Conservation (phyloP, 495 filamentous ascomycete species). For the Aspergillus avenaceus region DNA sequence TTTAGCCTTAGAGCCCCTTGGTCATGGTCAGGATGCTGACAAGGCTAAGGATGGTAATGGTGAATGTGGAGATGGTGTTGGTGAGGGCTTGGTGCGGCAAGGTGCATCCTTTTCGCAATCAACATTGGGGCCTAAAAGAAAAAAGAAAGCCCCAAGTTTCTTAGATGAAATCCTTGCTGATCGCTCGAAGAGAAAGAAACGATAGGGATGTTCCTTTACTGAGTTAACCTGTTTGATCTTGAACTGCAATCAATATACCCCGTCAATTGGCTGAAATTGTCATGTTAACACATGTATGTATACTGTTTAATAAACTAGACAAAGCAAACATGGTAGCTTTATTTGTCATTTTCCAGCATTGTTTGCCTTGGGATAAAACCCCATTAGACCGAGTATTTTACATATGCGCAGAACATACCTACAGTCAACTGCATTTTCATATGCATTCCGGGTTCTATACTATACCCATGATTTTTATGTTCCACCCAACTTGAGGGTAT, state of each 20-base stretch:
- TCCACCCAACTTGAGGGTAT: constrained; percentile 32
- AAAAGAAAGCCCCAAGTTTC: constrained; percentile 43
- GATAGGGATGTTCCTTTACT: constrained; percentile 12
- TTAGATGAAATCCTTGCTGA: constrained; percentile 49
- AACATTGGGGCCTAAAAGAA: constrained; percentile 19
- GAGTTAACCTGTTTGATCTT: constrained; percentile 15
- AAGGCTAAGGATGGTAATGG: not conserved
- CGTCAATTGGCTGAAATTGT: not conserved
- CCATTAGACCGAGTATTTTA: not conserved
- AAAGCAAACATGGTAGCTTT: not conserved
- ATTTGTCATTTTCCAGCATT: not conserved
- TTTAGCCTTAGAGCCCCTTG: constrained; percentile 2
- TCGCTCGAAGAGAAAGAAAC: constrained; percentile 51
- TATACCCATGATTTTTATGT: constrained; percentile 13
- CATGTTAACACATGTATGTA: no score
- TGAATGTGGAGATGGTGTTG: constrained; percentile 6
- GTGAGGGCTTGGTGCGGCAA: not conserved
- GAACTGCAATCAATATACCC: constrained; percentile 15
- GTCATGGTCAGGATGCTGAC: not conserved
- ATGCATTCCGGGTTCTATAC: constrained; percentile 12
- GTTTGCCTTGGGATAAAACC: not conserved
- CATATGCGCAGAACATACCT: not conserved
- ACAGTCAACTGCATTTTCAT: constrained; percentile 12
- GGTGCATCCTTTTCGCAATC: constrained; percentile 11
- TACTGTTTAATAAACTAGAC: no score